phyloP scores from a whole-genome alignment of 768 basidiomycete genomes.

The Mycena kentingensis region DNA sequence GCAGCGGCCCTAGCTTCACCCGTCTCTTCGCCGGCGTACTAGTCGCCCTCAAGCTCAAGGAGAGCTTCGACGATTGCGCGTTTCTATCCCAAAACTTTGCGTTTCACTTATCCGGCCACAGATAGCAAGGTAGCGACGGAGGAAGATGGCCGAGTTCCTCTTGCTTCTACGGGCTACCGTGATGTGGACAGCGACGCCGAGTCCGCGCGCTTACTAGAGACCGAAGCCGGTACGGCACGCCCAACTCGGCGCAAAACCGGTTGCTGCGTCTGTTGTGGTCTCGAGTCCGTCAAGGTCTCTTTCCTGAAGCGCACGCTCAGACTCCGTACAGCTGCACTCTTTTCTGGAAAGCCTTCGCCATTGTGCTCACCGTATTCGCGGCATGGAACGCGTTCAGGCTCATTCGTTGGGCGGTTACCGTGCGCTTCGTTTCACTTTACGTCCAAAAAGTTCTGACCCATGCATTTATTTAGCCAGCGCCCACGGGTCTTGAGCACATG shows the following conservation, averaged over 20 bases:
- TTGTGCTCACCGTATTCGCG: slow-evolving; percentile 44
- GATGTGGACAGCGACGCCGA: slow-evolving; percentile 27
- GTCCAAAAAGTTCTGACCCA: neutral
- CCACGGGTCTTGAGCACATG: slow-evolving; percentile 57
- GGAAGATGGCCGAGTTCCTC: slow-evolving; percentile 41
- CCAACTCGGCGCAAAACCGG: slow-evolving; percentile 36
- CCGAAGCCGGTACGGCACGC: slow-evolving; percentile 31
- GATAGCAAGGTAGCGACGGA: slow-evolving; percentile 46
- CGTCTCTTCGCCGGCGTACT: slow-evolving; percentile 46
- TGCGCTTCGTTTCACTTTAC: slow-evolving; percentile 26
- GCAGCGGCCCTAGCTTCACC: slow-evolving; percentile 36
- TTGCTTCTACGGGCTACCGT: slow-evolving; percentile 22
- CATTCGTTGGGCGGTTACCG: slow-evolving; percentile 49
- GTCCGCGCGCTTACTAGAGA: slow-evolving; percentile 35
- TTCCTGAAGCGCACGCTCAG: neutral
- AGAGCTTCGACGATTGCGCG: slow-evolving; percentile 49
- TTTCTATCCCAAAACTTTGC: slow-evolving; percentile 2
- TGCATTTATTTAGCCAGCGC: slow-evolving; percentile 39
- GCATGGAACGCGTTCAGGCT: slow-evolving; percentile 47
- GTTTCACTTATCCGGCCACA: too few relatives aligned
- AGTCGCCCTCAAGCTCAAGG: slow-evolving; percentile 50
- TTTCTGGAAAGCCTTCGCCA: slow-evolving; percentile 57
- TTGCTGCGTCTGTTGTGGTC: slow-evolving; percentile 55
- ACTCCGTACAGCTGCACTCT: slow-evolving; percentile 44
- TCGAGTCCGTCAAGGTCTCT: slow-evolving; percentile 36